Base-by-base conservation (phyloP, 1,139 yeast species). In the Sugiyamaella castrensis region DNA sequence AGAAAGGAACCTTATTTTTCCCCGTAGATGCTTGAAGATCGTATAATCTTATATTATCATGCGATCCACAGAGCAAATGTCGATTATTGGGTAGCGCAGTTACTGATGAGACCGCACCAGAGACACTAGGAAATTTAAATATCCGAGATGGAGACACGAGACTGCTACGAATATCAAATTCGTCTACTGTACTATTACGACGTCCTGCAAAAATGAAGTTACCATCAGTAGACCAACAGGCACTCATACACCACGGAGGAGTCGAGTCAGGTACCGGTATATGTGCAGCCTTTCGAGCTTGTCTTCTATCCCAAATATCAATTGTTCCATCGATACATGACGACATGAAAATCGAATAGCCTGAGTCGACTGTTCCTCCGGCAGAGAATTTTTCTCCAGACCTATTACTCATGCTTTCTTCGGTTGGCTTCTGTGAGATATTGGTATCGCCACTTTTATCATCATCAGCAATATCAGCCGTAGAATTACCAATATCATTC, bases 231-330 rank as follows among this genome's bases (percentile, higher is more conserved):
- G 96, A 84, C 98, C 98, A 94, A 46, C 88, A 80, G 0, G 96
- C 82, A 43, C 70, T 66, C 78, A 86, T 83, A 67, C 96, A 85
- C 98, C 98, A 92, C 0, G 98, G 98, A 1, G 98, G 96, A 0
- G 82, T 77, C 0, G 81, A 81, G 6, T 76, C 72, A 0, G 88
- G 81, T 2, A 82, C 79, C 1, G 81, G 80, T 19, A 86, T 68
- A 35, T 77, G 72, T 2, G 83, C 74, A 0, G 82, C 84, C 1
- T 72, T 67, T 4, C 65, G 56, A 1, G 70, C 63, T 1, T 76
- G 66, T 53, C 98, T 75, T 4, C 78, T 70, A 66, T 92, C 98
- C 96, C 97, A 91, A 8, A 92, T 70, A 54, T 80, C 81, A 5
- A 91, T 69, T 0, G 84, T 75, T 7, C 99, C 98, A 64, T 91